phyloP scores from a whole-genome alignment of 305 asterid species.

The Fraxinus dipetala region DNA sequence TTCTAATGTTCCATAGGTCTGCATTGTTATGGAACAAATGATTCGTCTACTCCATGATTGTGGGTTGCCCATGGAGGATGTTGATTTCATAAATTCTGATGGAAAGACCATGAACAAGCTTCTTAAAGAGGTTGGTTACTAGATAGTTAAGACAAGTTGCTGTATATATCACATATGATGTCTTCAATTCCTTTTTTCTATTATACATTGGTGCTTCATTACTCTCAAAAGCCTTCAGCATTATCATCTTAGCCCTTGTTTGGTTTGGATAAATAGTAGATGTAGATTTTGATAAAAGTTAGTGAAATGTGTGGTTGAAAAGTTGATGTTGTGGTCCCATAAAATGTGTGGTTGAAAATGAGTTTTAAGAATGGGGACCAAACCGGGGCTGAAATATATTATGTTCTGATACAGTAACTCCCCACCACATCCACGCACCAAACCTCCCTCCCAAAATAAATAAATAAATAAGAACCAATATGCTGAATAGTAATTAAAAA shows the following conservation, averaged over 20 bases:
- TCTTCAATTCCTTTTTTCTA: background rate
- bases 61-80: conserved; percentile 81
- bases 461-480: background rate
- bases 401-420: background rate
- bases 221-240: background rate
- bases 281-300: background rate
- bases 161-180: background rate
- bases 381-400: background rate
- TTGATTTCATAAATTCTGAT: conserved; percentile 89
- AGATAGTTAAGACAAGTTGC: conserved; percentile 12
- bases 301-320: background rate
- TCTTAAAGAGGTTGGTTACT: conserved; percentile 68
- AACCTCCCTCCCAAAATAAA: background rate
- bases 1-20: conserved; percentile 48
- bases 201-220: background rate
- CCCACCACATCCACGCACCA: background rate
- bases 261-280: background rate
- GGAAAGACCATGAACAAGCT: conserved; percentile 85
- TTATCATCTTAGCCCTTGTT: background rate
- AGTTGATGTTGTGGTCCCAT: background rate
- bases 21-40: conserved; percentile 91
- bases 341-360: background rate
- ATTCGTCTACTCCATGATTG: conserved; percentile 86
- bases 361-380: background rate
- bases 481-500: background rate